Percentiles rank a stretch among this genome's conserved stretches.
Evolutionary conservation across 192 early-diverging fungal species (phyloP).

Genomic region (Coemansia sp.): DNA sequence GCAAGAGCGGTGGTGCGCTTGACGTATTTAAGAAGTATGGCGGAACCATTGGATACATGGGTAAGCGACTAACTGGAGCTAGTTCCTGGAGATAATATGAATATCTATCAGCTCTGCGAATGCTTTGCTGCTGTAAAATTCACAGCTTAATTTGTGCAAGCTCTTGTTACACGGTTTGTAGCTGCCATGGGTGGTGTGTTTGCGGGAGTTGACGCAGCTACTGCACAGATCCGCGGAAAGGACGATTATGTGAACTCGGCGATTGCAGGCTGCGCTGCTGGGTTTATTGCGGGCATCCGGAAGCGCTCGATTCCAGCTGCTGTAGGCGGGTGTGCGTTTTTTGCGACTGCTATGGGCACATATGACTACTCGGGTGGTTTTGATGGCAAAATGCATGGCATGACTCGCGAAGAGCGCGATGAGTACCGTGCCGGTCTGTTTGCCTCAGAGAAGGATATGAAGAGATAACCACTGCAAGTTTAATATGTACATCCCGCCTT

Average conservation of each 20-base stretch:
- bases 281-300: constrained; percentile 64
- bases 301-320: constrained; percentile 62
- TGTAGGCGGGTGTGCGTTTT: constrained; percentile 61
- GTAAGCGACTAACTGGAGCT: constrained; percentile 44
- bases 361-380: constrained; percentile 64
- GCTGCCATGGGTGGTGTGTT: constrained; percentile 79
- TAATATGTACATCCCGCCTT: neutral
- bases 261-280: constrained; percentile 71
- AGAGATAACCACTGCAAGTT: constrained; percentile 10
- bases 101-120: neutral
- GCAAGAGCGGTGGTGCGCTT: constrained; percentile 44
- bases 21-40: constrained; percentile 64
- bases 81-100: neutral
- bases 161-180: constrained; percentile 19
- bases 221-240: constrained; percentile 59
- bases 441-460: constrained; percentile 48
- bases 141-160: neutral
- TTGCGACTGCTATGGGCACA: constrained; percentile 65
- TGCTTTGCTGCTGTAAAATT: neutral
- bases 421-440: constrained; percentile 46
- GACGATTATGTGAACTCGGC: constrained; percentile 72
- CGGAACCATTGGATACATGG: constrained; percentile 66
- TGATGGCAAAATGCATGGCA: constrained; percentile 40
- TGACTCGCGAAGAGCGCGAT: constrained; percentile 46
- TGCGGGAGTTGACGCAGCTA: constrained; percentile 63